Base-by-base conservation (phyloP, 148 eudicot genomes). In the Diospyros lotus region DNA sequence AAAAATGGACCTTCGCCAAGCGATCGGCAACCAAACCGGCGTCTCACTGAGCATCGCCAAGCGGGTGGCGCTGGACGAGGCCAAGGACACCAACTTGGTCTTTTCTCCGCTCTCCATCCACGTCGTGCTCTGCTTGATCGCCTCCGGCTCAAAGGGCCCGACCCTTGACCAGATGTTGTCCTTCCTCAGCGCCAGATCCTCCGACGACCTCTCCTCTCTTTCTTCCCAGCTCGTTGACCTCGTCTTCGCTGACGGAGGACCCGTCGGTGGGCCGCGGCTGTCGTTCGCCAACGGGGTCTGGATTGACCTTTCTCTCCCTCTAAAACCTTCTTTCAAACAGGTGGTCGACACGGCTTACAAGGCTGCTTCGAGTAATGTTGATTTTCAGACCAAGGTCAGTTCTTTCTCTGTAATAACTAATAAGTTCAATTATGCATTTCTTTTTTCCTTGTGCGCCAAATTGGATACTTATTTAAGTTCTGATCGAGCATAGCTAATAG, bases 51-150 rank as follows among this genome's bases (percentile, higher is more conserved):
- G 58, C 43, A 73, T 92, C 12, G 76, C 91, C 4, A 79, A 71
- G 56, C 86, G 82, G 63, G 71, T 89, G 15, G 65, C 82, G 6
- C 54, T 71, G 2, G 53, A 53, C 13, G 77, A 80, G 9, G 81
- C 83, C 46, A 73, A 71, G 43, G 75, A 63, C 50, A 17, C 82
- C 43, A 94, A 95, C 86, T 44, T 81, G 11, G 90, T 92, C 1
- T 85, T 89, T 84, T 95, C 97, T 4, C 98, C 97, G 0, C 83
- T 87, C 1, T 95, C 97, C 7, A 75, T 92, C 76, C 91, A 90
- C 56, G 88, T 88, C 2, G 83, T 89, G 1, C 75, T 95, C 42
- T 78, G 89, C 82, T 7, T 92, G 77, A 84, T 94, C 70, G 91
- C 96, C 2, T 76, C 96, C 67, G 98, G 97, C 3, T 89, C 97